phyloP scores from a whole-genome alignment of 768 basidiomycete genomes.

The Boletus fagicola region DNA sequence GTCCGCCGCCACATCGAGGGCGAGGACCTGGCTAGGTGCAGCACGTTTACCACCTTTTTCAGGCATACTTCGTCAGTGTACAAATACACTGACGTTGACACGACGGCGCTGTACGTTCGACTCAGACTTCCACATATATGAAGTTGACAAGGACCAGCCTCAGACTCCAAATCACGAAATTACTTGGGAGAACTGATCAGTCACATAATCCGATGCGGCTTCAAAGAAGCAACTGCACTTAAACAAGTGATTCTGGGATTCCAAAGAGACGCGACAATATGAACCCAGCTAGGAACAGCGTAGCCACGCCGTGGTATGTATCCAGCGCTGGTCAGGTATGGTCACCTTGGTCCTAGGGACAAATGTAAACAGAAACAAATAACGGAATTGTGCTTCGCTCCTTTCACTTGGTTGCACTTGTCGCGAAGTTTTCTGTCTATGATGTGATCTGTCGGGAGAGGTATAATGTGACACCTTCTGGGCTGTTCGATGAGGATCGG shows the following conservation, averaged over 20 bases:
- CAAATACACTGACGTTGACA: neutral
- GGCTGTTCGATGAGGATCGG: neutral
- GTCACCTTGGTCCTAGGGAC: slow-evolving; percentile 6
- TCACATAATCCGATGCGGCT: neutral
- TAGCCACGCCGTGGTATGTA: neutral
- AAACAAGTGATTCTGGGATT: slow-evolving; percentile 1
- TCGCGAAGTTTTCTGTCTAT: neutral
- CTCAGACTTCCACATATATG: slow-evolving; percentile 1
- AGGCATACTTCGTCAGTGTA: slow-evolving; percentile 5
- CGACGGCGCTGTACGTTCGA: neutral
- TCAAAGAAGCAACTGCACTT: slow-evolving; percentile 4
- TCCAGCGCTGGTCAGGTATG: slow-evolving; percentile 5
- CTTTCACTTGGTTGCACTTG: no score
- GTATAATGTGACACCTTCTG: neutral
- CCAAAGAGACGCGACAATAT: neutral
- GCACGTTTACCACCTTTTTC: slow-evolving; percentile 7
- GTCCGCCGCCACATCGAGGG: slow-evolving; percentile 5
- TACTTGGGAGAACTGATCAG: neutral
- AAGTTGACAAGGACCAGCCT: neutral
- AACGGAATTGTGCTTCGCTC: neutral
- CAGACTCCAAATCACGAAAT: neutral
- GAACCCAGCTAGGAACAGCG: neutral
- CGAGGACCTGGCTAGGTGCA: neutral
- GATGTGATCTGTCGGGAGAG: no score
- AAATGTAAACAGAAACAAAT: slow-evolving; percentile 14